Conservation (phyloP, 495 filamentous ascomycete species). For the Neurospora sp. region DNA sequence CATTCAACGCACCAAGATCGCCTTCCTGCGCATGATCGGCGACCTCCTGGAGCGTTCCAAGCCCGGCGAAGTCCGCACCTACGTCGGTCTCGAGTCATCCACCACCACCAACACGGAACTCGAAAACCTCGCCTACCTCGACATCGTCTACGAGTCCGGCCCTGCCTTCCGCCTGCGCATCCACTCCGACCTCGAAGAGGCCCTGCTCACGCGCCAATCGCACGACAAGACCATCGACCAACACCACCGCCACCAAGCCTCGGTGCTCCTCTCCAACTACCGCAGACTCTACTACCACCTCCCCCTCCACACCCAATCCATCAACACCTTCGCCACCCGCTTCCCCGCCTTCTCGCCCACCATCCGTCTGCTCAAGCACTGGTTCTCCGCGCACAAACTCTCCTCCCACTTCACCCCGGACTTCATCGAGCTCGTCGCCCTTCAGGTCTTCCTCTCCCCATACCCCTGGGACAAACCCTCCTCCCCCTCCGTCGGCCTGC, state of each 20-base stretch:
- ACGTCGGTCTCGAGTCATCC: slow-evolving; percentile 73
- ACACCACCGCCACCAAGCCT: slow-evolving; percentile 52
- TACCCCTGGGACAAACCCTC: slow-evolving; percentile 71
- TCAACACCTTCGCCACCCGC: slow-evolving; percentile 68
- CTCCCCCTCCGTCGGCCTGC: slow-evolving; percentile 69
- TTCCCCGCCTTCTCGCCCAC: slow-evolving; percentile 74
- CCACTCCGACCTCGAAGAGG: slow-evolving; percentile 75
- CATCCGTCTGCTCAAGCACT: slow-evolving; percentile 80
- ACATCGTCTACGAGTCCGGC: slow-evolving; percentile 62
- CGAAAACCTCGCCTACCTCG: slow-evolving; percentile 74
- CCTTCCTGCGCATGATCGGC: slow-evolving; percentile 76
- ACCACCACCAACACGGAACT: slow-evolving; percentile 44
- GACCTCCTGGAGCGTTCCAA: slow-evolving; percentile 50
- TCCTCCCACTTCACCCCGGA: slow-evolving; percentile 64
- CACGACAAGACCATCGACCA: slow-evolving; percentile 59
- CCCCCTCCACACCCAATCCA: slow-evolving; percentile 70
- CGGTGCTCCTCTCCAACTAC: slow-evolving; percentile 57
- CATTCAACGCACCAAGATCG: slow-evolving; percentile 88
- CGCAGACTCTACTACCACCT: slow-evolving; percentile 59
- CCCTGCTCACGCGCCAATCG: slow-evolving; percentile 63
- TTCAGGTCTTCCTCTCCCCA: slow-evolving; percentile 15
- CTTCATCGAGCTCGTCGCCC: slow-evolving; percentile 69
- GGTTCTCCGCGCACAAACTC: slow-evolving; percentile 80
- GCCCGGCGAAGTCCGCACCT: slow-evolving; percentile 41
- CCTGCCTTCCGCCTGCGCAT: slow-evolving; percentile 59